Evolutionary conservation across 1,139 yeast species (phyloP), one percentile per base, ranked within the genome.

Genomic region (Candida labiduridarum): DNA sequence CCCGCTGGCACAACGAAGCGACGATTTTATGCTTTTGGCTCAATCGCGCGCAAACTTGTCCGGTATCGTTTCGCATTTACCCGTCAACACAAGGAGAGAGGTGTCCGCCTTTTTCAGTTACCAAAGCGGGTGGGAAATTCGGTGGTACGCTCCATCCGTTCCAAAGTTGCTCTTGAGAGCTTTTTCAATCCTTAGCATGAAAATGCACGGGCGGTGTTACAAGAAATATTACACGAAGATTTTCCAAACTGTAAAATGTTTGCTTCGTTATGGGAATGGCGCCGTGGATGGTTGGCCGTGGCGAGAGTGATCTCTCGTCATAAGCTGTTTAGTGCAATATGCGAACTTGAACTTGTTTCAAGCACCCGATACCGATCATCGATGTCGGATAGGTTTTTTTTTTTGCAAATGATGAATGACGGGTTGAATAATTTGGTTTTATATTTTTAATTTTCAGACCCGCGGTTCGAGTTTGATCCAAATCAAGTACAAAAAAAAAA

Each of bases 351-450:
- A 31, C 14, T 19, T 16, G n/a, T 10, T 30, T 41, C 50, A 71
- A 68, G 84, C 80, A 84, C 89, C 83, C 89, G 89, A 84, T 84
- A 84, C 89, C 89, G 89, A 84, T 84, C 86, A 84, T 77, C 80
- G 84, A 72, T 71, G 67, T 65, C 76, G 71, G 80, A 64, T 52
- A 64, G 70, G 76, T 65, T 69, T 56, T 44, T 51, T 59, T 58
- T 60, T 62, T 58, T 31, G 11, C 34, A 30, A 11, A 30, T 30
- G 6, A 30, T 30, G n/a, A 11, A 34, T 10, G 22, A 19, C 22
- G 22, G 22, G 22, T 19, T 19, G 4, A 19, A 19, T 19, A 19
- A 4, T 12, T 22, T 52, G 44, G 48, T 14, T 31, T 18, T 35
- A 6, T 22, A 12, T 38, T 35, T 34, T 43, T 12, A 2, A 19